Evolutionary conservation across 495 filamentous ascomycete genomes (phyloP), one percentile per base, ranked within the genome.

Genomic region (Penicillium crystallinum): DNA sequence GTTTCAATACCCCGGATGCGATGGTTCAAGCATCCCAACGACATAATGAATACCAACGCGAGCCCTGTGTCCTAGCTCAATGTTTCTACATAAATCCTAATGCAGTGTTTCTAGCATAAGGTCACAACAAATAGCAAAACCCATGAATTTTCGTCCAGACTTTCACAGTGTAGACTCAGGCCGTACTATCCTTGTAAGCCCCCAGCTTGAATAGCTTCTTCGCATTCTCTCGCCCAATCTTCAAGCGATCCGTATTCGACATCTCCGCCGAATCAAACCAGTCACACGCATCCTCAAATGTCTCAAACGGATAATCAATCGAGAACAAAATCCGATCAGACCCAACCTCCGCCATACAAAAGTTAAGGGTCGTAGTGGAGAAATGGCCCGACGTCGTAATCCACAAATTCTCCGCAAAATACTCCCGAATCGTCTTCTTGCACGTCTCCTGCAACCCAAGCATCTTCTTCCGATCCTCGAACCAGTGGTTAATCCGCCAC

Each of bases 301-400:
- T 77, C 63, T 78, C 75, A 53, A 77, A 78, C 1, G 75, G 75
- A 66, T 78, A 78, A 61, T 78, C 75, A 67, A 78, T 74, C 9
- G 65, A 70, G 58, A 78, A 78, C 54, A 78, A 48, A 51, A 78
- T 75, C 14, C 71, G 63, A 58, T 77, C 71, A 1, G 66, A 35
- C 8, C 69, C 66, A 52, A 77, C 65, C 59, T 75, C 69, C 4
- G 64, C 65, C 64, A 77, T 65, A 60, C 70, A 75, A 49, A 74
- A 77, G 38, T 74, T 67, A 62, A 85, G 56, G 4, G 76, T 78
- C 10, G 76, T 72, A 12, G 82, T 75, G 27, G 73, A 79, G 61
- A 84, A 86, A 39, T 83, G 76, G 0, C 83, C 82, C 17, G 73
- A 78, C 2, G 83, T 85, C 3, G 83, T 86, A 43, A 86, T 76